A percentile compares a stretch with the other conserved stretches of the same genome.
Conservation (phyloP, 306 rosid genomes). For the Malus domestica region DNA sequence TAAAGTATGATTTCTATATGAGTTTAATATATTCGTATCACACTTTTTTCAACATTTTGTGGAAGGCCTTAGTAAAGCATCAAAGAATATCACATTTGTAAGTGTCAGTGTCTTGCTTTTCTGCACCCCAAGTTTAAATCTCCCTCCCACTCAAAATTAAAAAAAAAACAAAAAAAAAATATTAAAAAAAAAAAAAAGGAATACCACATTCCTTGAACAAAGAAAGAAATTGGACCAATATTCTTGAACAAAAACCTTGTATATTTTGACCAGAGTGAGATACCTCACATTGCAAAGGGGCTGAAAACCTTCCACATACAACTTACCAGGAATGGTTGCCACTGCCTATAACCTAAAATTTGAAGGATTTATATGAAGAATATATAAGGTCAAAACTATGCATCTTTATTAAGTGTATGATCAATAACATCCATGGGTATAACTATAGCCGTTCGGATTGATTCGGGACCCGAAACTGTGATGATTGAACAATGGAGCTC, state of each 20-base stretch:
- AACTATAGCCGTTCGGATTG: constrained; percentile 32
- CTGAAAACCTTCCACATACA: not conserved
- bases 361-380: constrained; percentile 3
- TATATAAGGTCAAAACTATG: constrained; percentile 31
- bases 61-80: not conserved
- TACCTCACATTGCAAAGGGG: constrained; percentile 1
- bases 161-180: no score
- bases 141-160: no score
- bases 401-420: constrained; percentile 30
- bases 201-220: not conserved
- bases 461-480: constrained; percentile 41
- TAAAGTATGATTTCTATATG: no score
- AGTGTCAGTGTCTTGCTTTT: no score
- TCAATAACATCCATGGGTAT: constrained; percentile 39
- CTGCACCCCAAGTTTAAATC: no score
- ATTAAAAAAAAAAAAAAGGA: not conserved
- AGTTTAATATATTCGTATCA: no score
- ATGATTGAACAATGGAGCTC: constrained; percentile 41
- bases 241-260: not conserved
- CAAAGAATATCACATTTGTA: not conserved
- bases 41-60: no score
- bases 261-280: not conserved
- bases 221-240: not conserved
- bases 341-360: constrained; percentile 20
- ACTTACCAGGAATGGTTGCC: constrained; percentile 17